Conservation (phyloP, 2,329 filamentous ascomycete genomes). For the Colletotrichum sp. region DNA sequence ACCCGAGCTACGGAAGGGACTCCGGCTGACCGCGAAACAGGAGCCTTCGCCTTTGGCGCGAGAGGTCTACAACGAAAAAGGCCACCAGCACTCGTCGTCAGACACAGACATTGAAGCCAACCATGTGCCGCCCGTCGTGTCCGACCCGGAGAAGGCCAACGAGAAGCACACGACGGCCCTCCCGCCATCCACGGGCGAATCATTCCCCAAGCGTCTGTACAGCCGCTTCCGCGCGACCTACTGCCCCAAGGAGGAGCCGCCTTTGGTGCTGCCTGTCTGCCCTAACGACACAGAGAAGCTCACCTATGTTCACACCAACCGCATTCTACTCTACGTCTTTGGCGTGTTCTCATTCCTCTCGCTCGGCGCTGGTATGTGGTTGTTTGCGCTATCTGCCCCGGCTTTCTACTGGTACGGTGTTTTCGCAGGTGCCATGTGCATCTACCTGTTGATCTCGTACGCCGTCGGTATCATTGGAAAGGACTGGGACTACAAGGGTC, state of each 20-base stretch:
- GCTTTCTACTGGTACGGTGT: slow-evolving; percentile 42
- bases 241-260: slow-evolving; percentile 35
- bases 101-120: slow-evolving; percentile 14
- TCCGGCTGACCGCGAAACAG: background rate
- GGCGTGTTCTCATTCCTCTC: slow-evolving; percentile 43
- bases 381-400: slow-evolving; percentile 39
- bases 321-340: slow-evolving; percentile 42
- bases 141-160: slow-evolving; percentile 8
- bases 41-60: slow-evolving; percentile 19
- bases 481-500: slow-evolving; percentile 40
- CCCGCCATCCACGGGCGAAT: background rate
- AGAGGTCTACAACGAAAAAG: slow-evolving; percentile 18
- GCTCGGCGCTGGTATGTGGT: slow-evolving; percentile 47
- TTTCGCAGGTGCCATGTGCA: slow-evolving; percentile 40
- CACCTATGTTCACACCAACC: slow-evolving; percentile 41
- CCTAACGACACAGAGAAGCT: slow-evolving; percentile 44
- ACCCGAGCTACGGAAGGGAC: no score
- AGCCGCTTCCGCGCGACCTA: slow-evolving; percentile 34
- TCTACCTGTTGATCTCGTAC: slow-evolving; percentile 46
- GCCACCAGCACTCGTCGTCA: background rate
- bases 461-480: slow-evolving; percentile 41
- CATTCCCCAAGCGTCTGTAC: slow-evolving; percentile 25
- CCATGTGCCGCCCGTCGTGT: slow-evolving; percentile 4
- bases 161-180: slow-evolving; percentile 18
- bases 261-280: slow-evolving; percentile 37